Evolutionary conservation across 108 stramenopile genomes (phyloP), one percentile per base, ranked within the genome.

Genomic region (Cylindrotheca fusiformis): DNA sequence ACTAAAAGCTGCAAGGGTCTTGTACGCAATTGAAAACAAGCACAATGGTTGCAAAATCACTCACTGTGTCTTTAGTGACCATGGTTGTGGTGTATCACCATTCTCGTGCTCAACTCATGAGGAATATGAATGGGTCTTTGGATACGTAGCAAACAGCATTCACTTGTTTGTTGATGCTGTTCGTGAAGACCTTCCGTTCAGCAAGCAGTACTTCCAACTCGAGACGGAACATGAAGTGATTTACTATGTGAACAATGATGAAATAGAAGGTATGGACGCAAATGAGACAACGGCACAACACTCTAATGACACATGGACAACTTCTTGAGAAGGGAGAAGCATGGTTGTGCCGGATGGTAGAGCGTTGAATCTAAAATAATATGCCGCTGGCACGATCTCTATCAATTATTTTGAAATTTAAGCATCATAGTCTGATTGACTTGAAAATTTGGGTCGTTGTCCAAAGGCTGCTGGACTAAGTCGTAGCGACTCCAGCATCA

Each of bases 51-150:
- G 30, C 3, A 31, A 22, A 5, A 58, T 52, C 31, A 58, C 49
- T 19, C 73, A 74, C 25, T 68, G 73, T 48, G 61, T 74, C 8
- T 74, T 74, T 44, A 68, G 49, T 17, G 67, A 74, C 41, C 4
- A 65, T 26, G 67, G 73, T 1, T 74, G 66, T 62, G 56, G 65
- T 18, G 20, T 67, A 41, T 22, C 23, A 17, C 53, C 26, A 24
- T 65, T n/a, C 25, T 27, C 17, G 29, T 73, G 65, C 19, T 24
- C 45, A 2, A 36, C 58, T 2, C 18, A 33, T 18, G 23, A 31
- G 49, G 8, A 25, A 23, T 20, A 31, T 55, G 63, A 58, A 24
- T 73, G 65, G 72, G 58, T 73, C 21, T 30, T 25, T 31, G 33
- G 14, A 1, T 48, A 22, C 21, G 72, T 73, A 18, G 72, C 59